Evolutionary conservation across 306 rosid species (phyloP), one percentile per base, ranked within the genome.

Genomic region (Alnus glutinosa): DNA sequence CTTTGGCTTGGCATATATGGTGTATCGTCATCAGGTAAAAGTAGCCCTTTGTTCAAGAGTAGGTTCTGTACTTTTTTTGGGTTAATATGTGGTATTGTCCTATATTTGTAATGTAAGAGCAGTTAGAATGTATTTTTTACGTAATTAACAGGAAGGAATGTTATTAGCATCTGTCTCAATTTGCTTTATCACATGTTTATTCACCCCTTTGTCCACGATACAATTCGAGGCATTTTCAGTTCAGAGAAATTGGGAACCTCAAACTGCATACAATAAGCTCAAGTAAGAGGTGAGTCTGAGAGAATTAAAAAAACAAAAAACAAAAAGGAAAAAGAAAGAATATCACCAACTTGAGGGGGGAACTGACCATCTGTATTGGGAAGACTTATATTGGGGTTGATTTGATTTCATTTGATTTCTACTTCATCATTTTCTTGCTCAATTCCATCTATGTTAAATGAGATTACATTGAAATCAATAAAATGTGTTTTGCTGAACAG

Each of bases 11-110:
- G 99, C 99, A 19, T 95, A 89, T 77, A 79, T 91, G 5, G 97
- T 95, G 48, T 95, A 93, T 74, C 97, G 98, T 39, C 99, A 95
- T 87, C 99, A 95, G 99, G 99, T 95, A 86, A 85, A 71, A 39
- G 10, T 39, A 30, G 4, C 32, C 19, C 69, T 71, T 39, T 50
- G 46, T 50, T 57, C 72, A 46, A 23, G 2, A 71, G 28, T 55
- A 62, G 66, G 1, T 59, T 57, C 46, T 50, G 42, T 64, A 64
- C 10, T 77, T 79, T 74, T 11, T 57, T 19, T 34, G 7, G 57
- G 57, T 52, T 28, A 9, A 2, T 19, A 59, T 59, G 66, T 19
- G 32, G 4, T 34, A 34, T 63, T 34, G 4, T 67, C 30, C 16
- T 67, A 37, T 39, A 14, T 3, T 39, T 39, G 32, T 67, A 39